Base-by-base conservation (phyloP, 2,329 filamentous ascomycete species). In the Cladophialophora exuberans region DNA sequence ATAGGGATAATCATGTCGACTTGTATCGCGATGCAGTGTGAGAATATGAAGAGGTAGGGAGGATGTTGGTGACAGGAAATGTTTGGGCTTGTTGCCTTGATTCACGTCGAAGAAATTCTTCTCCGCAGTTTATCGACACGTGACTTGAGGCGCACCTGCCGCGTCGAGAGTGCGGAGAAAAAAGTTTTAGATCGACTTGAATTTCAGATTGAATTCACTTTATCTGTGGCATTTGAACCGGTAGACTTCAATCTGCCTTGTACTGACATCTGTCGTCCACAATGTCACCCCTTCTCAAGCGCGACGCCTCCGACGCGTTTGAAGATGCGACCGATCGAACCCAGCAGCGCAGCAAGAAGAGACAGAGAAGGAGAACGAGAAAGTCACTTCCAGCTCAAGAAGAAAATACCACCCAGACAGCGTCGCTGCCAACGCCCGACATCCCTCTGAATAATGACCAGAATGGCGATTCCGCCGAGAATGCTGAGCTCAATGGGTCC, bases 1-100 rank as follows among this genome's bases (percentile, higher is more conserved):
- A 99, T 90, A 2, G 94, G 94, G 65, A 99, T 97, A 76, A 99
- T 99, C 94, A 99, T 99, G 54, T 76, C 88, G 77, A 64, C 26
- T 20, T 10, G 4, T 4, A 23, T 11, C 23, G 33, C n/a, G n/a
- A 26, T 35, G n/a, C 30, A 28, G 7, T 17, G n/a, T n/a, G n/a
- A 26, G 15, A 43, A 17, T 7, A 26, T 15, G 22, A 22, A 2
- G n/a, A 17, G 1, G 22, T 9, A 42, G 22, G 35, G 17, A 7
- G 17, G 22, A 39, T 17, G 22, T 10, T 11, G 17, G 7, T 39
- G 7, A 20, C n/a, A 9, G 35, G 15, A 39, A 11, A 11, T 10
- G 22, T n/a, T 4, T 11, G 33, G 28, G 28, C 31, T 26, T 25
- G 22, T 41, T 18, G 22, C 30, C 4, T 25, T 22, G 22, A 20